These are phyloP conservation scores for Nakazawaea populi DNA, from an alignment of 805 yeast genomes.

Conservation along the genomic window DNA sequence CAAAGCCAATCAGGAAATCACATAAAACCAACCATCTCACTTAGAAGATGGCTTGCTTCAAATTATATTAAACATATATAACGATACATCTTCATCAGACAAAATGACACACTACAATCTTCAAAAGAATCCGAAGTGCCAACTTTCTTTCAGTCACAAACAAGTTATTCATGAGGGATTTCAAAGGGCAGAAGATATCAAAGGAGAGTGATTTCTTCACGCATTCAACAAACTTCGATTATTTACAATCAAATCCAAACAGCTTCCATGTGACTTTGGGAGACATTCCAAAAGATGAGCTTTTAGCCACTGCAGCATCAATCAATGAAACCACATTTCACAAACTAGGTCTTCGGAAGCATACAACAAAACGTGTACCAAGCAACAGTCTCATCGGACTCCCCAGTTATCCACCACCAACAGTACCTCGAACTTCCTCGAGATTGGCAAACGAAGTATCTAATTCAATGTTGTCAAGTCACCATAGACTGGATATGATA, in stretches of 20 bases:
- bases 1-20: slow-evolving; percentile 2
- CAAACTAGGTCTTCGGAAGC: slow-evolving; percentile 7
- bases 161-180: slow-evolving; percentile 13
- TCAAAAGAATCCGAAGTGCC: too few relatives aligned
- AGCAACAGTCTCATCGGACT: too few relatives aligned
- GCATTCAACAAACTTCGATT: background rate
- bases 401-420: background rate
- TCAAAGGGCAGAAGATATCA: slow-evolving; percentile 19
- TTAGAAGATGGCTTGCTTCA: slow-evolving; percentile 1
- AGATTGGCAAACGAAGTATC: background rate
- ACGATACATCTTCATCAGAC: background rate
- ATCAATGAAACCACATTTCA: slow-evolving; percentile 4
- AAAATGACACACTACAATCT: background rate
- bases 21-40: slow-evolving; percentile 8
- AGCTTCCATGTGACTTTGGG: slow-evolving; percentile 1
- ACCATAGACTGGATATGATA: background rate
- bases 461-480: background rate
- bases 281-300: slow-evolving; percentile 9
- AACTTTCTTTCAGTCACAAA: too few relatives aligned
- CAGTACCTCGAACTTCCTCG: background rate
- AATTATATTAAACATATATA: background rate
- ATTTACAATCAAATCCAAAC: background rate
- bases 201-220: slow-evolving; percentile 17
- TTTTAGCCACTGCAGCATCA: slow-evolving; percentile 8
- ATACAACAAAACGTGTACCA: background rate